These are phyloP conservation scores for Nicotiana attenuata DNA, from an alignment of 257 asterid species.

Conservation along the genomic window DNA sequence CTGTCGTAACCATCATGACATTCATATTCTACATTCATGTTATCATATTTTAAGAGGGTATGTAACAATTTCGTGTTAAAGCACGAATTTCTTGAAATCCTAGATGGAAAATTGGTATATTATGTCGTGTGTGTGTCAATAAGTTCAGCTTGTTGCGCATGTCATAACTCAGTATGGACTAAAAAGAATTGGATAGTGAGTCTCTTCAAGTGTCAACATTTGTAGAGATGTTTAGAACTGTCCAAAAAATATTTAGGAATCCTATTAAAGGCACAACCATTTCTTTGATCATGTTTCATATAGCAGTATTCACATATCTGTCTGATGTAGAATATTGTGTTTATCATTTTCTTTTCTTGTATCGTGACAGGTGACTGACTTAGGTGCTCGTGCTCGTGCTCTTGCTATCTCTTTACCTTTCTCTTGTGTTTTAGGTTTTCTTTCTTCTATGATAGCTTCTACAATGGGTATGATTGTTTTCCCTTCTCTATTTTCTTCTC, in stretches of 20 bases:
- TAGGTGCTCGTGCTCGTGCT: slow-evolving; percentile 91
- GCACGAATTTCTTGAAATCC: background rate
- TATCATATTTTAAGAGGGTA: background rate
- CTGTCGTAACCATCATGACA: background rate
- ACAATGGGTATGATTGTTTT: slow-evolving; percentile 64
- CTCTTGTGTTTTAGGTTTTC: slow-evolving; percentile 78
- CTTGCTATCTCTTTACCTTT: slow-evolving; percentile 94
- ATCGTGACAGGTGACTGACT: slow-evolving; percentile 60
- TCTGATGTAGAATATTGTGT: background rate
- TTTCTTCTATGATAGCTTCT: slow-evolving; percentile 93
- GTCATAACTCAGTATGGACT: background rate
- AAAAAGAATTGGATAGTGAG: background rate
- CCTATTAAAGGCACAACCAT: background rate
- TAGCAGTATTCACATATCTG: background rate
- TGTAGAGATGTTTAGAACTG: background rate
- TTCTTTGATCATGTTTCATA: background rate
- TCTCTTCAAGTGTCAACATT: background rate
- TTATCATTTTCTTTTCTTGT: slow-evolving; percentile 13
- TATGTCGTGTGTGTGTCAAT: background rate
- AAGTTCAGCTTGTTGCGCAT: background rate
- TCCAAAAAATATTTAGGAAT: background rate
- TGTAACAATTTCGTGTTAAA: background rate
- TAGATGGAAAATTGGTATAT: background rate
- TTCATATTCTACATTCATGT: background rate
- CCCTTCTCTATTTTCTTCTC: background rate